Evolutionary conservation across 331 rosid genomes (phyloP), one percentile per base, ranked within the genome.

Genomic region (Telfairia occidentalis): DNA sequence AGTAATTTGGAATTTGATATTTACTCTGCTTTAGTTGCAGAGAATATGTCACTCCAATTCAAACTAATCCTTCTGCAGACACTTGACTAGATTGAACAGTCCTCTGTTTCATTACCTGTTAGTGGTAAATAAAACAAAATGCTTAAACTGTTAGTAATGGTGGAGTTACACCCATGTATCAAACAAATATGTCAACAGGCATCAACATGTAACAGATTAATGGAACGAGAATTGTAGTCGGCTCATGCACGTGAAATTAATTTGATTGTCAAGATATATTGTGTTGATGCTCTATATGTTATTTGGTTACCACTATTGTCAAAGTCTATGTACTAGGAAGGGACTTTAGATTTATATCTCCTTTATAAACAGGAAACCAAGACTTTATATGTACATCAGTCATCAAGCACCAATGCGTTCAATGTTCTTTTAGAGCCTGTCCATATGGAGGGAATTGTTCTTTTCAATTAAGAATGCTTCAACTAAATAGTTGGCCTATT

Each of bases 1-100:
- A 64, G 49, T 42, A 5, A 42, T 34, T 30, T 72, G 61, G 30
- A 72, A 35, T 32, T 48, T 30, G 67, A 55, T 83, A 38, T 59
- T 24, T 69, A 45, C 67, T 35, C 28, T 81, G n/a, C 37, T 59
- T 23, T 29, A 61, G 75, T 59, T 52, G 23, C 35, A 40, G 73
- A 49, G 30, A 58, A 70, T 63, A 49, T 38, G 13, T 15, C 73
- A 2, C 76, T 79, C 73, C 73, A 67, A 40, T 64, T 64, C 71
- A 37, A 64, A 19, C n/a, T 0, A 23, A 42, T 24, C 52, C 37
- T 24, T 66, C 34, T 40, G 52, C 73, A 40, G 6, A n/a, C 24
- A 28, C 35, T 12, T 23, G 7, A 38, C 50, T 21, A 11, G 52
- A 42, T 38, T 19, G 53, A 30, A 13, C 52, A 66, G 11, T 66